Evolutionary conservation across 192 early-diverging fungal species (phyloP), one percentile per base, ranked within the genome.

Genomic region (Podila epicladia): DNA sequence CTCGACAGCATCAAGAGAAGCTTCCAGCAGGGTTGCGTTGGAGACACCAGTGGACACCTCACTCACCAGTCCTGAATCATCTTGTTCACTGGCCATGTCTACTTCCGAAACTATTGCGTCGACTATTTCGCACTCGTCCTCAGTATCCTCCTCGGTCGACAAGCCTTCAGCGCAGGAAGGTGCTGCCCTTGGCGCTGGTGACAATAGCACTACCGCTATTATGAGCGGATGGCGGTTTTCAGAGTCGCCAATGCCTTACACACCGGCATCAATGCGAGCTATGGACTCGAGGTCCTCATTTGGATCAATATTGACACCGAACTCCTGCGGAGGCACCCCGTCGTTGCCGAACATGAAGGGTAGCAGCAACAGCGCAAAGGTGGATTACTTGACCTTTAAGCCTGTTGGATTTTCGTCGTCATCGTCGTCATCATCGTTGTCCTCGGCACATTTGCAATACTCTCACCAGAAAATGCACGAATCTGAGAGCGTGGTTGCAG

Each of bases 331-430:
- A 5, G 60, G 35, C 0, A 49, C 73, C 17, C 51, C 58, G 5
- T 29, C 60, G 5, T 38, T 48, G 35, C 35, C 49, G 1, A 51
- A 22, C 33, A 58, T 48, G 17, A 35, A 57, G 0, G 26, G 37
- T 5, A 62, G 61, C 0, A 12, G 33, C 6, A 19, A 62, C 19
- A 67, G 20, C 48, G 6, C 60, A 24, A 64, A 45, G 35, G 29
- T 61, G 26, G 73, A 75, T n/a, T 75, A 75, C 53, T 19, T 69
- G 59, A 75, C 62, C 6, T 75, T 57, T 51, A 75, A 75, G 28
- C 51, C 73, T 5, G 37, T 15, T 4, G n/a, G n/a, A 17, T 49
- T 59, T 7, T 38, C 57, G 22, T 49, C 1, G 4, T 50, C 41
- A 0, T 64, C 31, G 13, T 15, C 41, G 2, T 45, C 41, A 3